phyloP scores from a whole-genome alignment of 2,329 filamentous ascomycete genomes.

The Chaetomium strumarium region DNA sequence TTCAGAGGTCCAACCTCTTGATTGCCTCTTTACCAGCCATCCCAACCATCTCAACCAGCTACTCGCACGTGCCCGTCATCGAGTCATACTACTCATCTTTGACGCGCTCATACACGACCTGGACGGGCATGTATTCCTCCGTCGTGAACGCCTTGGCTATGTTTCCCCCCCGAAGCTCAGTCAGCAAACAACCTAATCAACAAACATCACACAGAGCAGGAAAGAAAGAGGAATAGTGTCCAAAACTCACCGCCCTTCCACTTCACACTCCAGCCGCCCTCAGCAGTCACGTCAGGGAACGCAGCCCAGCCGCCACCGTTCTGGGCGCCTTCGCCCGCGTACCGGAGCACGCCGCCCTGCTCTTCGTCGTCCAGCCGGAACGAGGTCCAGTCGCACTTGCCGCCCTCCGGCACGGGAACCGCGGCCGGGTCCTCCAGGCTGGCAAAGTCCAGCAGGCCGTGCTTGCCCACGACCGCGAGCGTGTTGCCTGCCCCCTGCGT shows the following conservation, averaged over 20 bases:
- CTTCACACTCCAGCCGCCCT: slow-evolving; percentile 28
- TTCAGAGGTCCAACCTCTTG: not conserved
- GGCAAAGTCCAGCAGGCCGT: slow-evolving; percentile 29
- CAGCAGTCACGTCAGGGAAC: slow-evolving; percentile 25
- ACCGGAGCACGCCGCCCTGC: slow-evolving; percentile 16
- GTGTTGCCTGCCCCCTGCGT: slow-evolving; percentile 28
- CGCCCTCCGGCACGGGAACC: slow-evolving; percentile 24
- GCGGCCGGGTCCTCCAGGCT: slow-evolving; percentile 31
- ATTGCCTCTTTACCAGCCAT: not conserved
- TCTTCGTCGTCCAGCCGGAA: slow-evolving; percentile 28
- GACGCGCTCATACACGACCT: slow-evolving; percentile 29
- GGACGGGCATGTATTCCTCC: slow-evolving; percentile 30
- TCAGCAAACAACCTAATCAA: not conserved
- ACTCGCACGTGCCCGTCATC: not conserved
- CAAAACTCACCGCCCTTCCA: slow-evolving; percentile 35
- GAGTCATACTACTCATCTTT: not conserved
- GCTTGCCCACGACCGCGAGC: slow-evolving; percentile 33
- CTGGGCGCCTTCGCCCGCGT: slow-evolving; percentile 5
- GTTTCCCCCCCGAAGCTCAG: not conserved
- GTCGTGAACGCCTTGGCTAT: slow-evolving; percentile 27
- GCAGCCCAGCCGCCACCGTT: slow-evolving; percentile 31
- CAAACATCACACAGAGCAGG: not conserved
- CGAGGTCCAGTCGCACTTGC: slow-evolving; percentile 30
- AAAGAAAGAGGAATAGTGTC: not conserved
- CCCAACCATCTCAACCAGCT: not conserved